These are phyloP conservation scores for Penicillium psychrofluorescens DNA, from an alignment of 495 filamentous ascomycete genomes.

Conservation along the genomic window DNA sequence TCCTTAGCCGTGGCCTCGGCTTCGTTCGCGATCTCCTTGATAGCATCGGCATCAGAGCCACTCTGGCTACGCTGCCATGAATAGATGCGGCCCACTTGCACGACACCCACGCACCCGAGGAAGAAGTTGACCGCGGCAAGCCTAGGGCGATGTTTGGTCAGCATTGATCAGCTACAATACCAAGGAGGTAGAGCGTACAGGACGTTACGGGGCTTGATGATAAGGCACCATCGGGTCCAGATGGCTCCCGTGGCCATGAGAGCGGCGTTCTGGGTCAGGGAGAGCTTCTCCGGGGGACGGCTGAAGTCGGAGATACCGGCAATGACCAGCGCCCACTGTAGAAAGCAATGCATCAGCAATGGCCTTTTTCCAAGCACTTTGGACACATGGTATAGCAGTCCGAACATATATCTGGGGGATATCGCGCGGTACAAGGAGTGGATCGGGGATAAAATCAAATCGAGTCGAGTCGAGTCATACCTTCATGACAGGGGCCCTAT, in stretches of 20 bases:
- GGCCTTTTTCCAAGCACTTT: background rate
- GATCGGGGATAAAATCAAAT: too few species aligned
- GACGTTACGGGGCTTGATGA: slow-evolving; percentile 88
- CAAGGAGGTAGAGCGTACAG: slow-evolving; percentile 47
- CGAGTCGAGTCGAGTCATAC: slow-evolving; percentile 32
- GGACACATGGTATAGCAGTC: background rate
- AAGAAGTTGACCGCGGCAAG: slow-evolving; percentile 98
- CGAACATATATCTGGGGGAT: too few species aligned
- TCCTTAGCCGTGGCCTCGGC: slow-evolving; percentile 35
- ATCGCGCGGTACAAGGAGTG: too few species aligned
- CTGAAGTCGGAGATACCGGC: slow-evolving; percentile 87
- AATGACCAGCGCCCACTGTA: slow-evolving; percentile 81
- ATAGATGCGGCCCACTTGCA: slow-evolving; percentile 73
- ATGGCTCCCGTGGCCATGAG: slow-evolving; percentile 85
- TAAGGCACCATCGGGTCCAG: slow-evolving; percentile 98
- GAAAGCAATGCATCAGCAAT: slow-evolving; percentile 1
- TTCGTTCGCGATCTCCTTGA: slow-evolving; percentile 41
- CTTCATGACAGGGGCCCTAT: slow-evolving; percentile 95
- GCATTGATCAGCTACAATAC: background rate
- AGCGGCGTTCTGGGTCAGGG: slow-evolving; percentile 82
- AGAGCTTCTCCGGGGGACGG: slow-evolving; percentile 87
- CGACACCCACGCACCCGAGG: slow-evolving; percentile 76
- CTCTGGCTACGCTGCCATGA: slow-evolving; percentile 57
- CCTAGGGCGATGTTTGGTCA: slow-evolving; percentile 31
- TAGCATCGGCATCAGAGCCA: slow-evolving; percentile 34